Evolutionary conservation across 495 filamentous ascomycete genomes (phyloP).

Genomic region (Penicillium soppii): DNA sequence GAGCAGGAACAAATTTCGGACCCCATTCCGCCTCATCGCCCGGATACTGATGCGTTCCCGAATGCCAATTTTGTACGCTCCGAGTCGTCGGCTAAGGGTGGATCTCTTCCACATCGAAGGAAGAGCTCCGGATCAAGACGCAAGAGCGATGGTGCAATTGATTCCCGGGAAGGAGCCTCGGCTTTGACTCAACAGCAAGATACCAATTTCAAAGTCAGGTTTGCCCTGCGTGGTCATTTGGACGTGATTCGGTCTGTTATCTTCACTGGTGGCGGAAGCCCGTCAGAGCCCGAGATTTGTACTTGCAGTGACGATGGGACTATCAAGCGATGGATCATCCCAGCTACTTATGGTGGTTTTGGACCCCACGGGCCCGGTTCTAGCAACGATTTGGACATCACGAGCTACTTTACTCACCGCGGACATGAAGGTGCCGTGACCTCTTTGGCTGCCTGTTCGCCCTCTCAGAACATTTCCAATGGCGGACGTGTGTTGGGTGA

Average conservation of each 20-base stretch:
- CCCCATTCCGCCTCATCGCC: slow-evolving; percentile 58
- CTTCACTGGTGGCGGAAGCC: slow-evolving; percentile 93
- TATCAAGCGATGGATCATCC: slow-evolving; percentile 96
- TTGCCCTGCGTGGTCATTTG: slow-evolving; percentile 87
- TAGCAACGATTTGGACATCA: slow-evolving; percentile 80
- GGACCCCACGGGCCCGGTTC: slow-evolving; percentile 50
- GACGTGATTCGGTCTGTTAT: slow-evolving; percentile 91
- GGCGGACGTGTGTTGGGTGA: slow-evolving; percentile 82
- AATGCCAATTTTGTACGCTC: slow-evolving; percentile 71
- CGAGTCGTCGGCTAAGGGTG: slow-evolving; percentile 73
- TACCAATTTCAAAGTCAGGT: slow-evolving; percentile 83
- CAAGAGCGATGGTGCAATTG: slow-evolving; percentile 53
- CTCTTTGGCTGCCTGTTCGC: slow-evolving; percentile 80
- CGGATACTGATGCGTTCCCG: slow-evolving; percentile 83
- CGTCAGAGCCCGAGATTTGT: slow-evolving; percentile 93
- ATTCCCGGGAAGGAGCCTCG: slow-evolving; percentile 42
- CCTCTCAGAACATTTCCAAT: slow-evolving; percentile 80
- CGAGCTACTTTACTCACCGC: slow-evolving; percentile 89
- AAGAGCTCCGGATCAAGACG: slow-evolving; percentile 76
- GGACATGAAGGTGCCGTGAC: slow-evolving; percentile 91
- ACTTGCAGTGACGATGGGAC: slow-evolving; percentile 94
- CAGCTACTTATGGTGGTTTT: slow-evolving; percentile 65
- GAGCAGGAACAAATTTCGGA: slow-evolving; percentile 44
- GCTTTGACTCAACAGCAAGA: slow-evolving; percentile 50
- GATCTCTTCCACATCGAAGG: slow-evolving; percentile 69